Evolutionary conservation across 2,329 filamentous ascomycete species (phyloP), one percentile per base, ranked within the genome.

Genomic region (Hymenoscyphus repandus): DNA sequence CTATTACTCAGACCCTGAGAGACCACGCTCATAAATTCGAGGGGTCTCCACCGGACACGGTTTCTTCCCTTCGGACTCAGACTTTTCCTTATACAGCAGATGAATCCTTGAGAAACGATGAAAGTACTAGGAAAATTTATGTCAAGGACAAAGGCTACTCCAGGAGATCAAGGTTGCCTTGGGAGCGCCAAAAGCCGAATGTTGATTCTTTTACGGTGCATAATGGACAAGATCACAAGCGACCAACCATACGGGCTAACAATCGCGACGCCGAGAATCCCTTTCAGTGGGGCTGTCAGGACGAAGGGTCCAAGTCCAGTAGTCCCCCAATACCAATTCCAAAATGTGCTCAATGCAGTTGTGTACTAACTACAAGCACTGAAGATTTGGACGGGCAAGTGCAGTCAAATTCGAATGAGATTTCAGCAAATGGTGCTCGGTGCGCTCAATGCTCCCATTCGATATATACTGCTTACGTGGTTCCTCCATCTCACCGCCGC

Each of bases 81-180:
- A 42, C 40, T 22, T 42, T 42, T 22, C 40, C 40, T 5, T 42
- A n/a, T 13, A 22, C 27, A 15, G 40, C 22, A 42, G 20, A 13
- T 15, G 31, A 42, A 30, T 30, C n/a, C 30, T 27, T 20, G 6
- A 17, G 32, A 34, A 32, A 33, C 2, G 10, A 18, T 7, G 20
- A 34, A 32, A 6, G 7, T 11, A 13, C 34, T 5, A 18, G 9
- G 13, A 18, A 32, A n/a, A 9, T 1, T 12, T 18, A 45, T 17
- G 34, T 9, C 7, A 17, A 30, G 9, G 17, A 39, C 7, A 13
- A 17, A 13, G 17, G 17, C 22, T 20, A 27, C 34, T 39, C 33
- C 33, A 47, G 17, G 39, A 47, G 45, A 31, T 47, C 45, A 36
- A 33, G 45, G 9, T 39, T 47, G 18, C 45, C 45, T 3, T 47